phyloP scores from a whole-genome alignment of 768 basidiomycete genomes.

The Pleurotus citrinopileatus region DNA sequence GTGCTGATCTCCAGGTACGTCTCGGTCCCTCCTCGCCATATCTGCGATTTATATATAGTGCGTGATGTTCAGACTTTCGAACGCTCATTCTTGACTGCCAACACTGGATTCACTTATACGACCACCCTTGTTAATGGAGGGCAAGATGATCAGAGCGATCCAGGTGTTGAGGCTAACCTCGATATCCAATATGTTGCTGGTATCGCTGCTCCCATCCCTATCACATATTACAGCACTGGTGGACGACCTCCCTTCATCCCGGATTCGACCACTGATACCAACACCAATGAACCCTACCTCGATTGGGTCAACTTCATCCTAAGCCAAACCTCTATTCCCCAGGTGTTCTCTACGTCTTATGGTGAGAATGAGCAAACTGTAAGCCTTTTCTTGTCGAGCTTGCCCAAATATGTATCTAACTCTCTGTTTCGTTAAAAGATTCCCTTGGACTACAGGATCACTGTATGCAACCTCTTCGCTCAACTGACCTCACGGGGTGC shows the following conservation, averaged over 20 bases:
- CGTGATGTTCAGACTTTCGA: slow-evolving; percentile 29
- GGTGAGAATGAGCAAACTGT: slow-evolving; percentile 56
- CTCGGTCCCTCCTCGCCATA: background rate
- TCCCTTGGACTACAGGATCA: slow-evolving; percentile 40
- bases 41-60: slow-evolving; percentile 9
- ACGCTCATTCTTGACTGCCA: slow-evolving; percentile 30
- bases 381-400: background rate
- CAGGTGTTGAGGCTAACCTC: slow-evolving; percentile 40
- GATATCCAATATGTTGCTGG: slow-evolving; percentile 47
- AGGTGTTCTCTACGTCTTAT: slow-evolving; percentile 52
- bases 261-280: slow-evolving; percentile 31
- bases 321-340: slow-evolving; percentile 34
- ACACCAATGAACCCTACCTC: slow-evolving; percentile 42
- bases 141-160: slow-evolving; percentile 31
- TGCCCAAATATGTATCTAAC: background rate
- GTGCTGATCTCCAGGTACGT: slow-evolving; percentile 35
- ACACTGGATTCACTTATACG: slow-evolving; percentile 28
- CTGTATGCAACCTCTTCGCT: slow-evolving; percentile 45
- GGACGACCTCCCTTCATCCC: slow-evolving; percentile 44
- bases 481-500: slow-evolving; percentile 49
- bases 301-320: slow-evolving; percentile 52
- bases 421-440: slow-evolving; percentile 22
- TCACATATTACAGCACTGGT: slow-evolving; percentile 42
- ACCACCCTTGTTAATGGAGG: slow-evolving; percentile 35
- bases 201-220: slow-evolving; percentile 41